These are phyloP conservation scores for Cyclanthera cordifolia DNA, from an alignment of 306 rosid species.

Conservation along the genomic window DNA sequence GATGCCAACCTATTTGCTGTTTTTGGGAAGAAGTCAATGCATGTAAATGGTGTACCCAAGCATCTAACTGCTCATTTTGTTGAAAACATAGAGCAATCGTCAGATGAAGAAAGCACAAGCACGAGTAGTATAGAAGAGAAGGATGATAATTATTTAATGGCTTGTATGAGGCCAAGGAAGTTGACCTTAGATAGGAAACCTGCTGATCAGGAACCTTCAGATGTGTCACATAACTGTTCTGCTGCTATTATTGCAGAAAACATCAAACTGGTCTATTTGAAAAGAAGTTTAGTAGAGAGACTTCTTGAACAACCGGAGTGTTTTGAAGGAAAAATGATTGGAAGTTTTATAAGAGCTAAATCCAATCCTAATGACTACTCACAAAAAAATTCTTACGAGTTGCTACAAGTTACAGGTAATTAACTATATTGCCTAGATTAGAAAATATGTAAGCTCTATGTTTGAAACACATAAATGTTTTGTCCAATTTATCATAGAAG, in stretches of 20 bases:
- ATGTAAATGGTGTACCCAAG: constrained; percentile 31
- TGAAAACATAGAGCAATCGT: constrained; percentile 36
- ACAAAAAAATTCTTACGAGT: constrained; percentile 50
- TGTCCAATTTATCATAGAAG: not conserved
- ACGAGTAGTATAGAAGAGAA: constrained; percentile 29
- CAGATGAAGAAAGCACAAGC: constrained; percentile 24
- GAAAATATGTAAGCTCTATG: not conserved
- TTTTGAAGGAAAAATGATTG: constrained; percentile 47
- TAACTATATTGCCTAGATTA: not conserved
- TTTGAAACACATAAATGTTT: not conserved
- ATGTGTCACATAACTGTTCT: constrained; percentile 26
- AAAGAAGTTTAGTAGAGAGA: constrained; percentile 55
- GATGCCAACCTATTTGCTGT: constrained; percentile 38
- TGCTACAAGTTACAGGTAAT: constrained; percentile 58
- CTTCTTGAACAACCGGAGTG: constrained; percentile 36
- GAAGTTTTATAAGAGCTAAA: constrained; percentile 57
- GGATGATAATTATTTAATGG: constrained; percentile 16
- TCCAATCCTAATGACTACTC: constrained; percentile 52
- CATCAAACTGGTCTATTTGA: constrained; percentile 58
- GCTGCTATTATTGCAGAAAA: constrained; percentile 48
- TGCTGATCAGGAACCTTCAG: constrained; percentile 16
- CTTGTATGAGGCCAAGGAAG: constrained; percentile 22
- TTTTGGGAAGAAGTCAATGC: constrained; percentile 41
- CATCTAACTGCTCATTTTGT: constrained; percentile 51
- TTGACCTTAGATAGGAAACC: constrained; percentile 17